Evolutionary conservation across 139 green algal genomes (phyloP), one percentile per base, ranked within the genome.

Genomic region (Coccomyxa sp.): DNA sequence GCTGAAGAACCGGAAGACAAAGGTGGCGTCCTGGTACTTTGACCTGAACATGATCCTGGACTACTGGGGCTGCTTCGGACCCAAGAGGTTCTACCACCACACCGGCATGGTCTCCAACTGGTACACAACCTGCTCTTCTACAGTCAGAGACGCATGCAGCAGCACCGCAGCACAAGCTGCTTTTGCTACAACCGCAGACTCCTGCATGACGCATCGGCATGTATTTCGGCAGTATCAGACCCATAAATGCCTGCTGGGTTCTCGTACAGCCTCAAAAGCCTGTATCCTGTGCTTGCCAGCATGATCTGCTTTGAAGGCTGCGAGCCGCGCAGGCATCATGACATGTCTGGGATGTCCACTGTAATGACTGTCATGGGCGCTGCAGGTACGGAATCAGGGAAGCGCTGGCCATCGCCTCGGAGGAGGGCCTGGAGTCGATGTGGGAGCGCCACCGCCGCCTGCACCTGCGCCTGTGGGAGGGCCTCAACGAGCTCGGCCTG

Each of bases 371-470:
- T 8, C 24, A 36, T 64, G 55, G 18, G 22, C 27, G 5, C 12
- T 37, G 39, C 79, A 83, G 89, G 69, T 95, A 95, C 72, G 90
- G 85, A 36, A 92, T 95, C 90, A 81, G 91, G 16, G 91, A 95
- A 80, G 89, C 91, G 29, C 82, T 95, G 75, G 84, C 83, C 0
- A 85, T 95, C 8, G 84, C 93, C 29, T 39, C 68, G 14, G 88
- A 91, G 77, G 87, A 93, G 71, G 88, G 85, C 1, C 71, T 89
- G 27, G 75, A 84, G 36, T 22, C 70, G n/a, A 73, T 88, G 87
- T 89, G 88, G 88, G 73, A 80, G 54, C 82, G 88, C 7, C 88
- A 92, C 82, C 72, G 82, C 64, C 77, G 85, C 14, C 74, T 83
- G 39, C 78, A 86, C 75, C 55, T 86, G 33, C 72, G 81, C 75